Base-by-base conservation (phyloP, 2,329 filamentous ascomycete species). In the Aquanectria penicillioides region DNA sequence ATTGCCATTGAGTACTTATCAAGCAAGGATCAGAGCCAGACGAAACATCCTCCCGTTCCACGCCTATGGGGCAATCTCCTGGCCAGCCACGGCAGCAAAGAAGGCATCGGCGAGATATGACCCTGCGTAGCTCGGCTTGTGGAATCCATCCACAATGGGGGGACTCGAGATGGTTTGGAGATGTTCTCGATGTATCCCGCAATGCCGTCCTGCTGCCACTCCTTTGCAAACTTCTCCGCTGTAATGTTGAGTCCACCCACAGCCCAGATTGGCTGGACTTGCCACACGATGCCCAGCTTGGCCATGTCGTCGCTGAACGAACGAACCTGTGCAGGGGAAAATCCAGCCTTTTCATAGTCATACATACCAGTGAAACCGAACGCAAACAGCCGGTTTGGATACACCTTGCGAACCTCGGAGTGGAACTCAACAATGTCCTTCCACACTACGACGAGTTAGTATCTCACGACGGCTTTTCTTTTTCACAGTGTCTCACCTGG, bases 211-310 rank as follows among this genome's bases (percentile, higher is more conserved):
- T 71, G 62, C 37, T 62, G 64, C 74, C 73, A 78, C 52, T 70
- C 59, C 62, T 71, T 69, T 18, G 68, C 65, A 62, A 75, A 74
- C 59, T 69, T 64, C 46, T 77, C 73, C 2, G 73, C 69, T 12
- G 67, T 60, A 41, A 74, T 65, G 56, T 76, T 76, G 36, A 57
- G 57, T 0, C 76, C 76, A 25, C 73, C 69, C 9, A 76, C 51
- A 20, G 66, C 65, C 72, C 73, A 78, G 43, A 78, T 76, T 4
- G 75, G 77, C 68, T 78, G 75, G 2, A 78, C 74, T 56, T 78
- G 76, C 76, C 75, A 78, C 6, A 75, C 74, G 9, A 78, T 64
- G 17, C 74, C 73, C 57, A 76, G 63, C 63, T 74, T 74, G 51
- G 76, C 74, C 59, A 78, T 54, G 51, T 76, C 73, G 20, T 61